A percentile compares a stretch with the other conserved stretches of the same genome.
Evolutionary conservation across 2,329 filamentous ascomycete species (phyloP).

Genomic region (Talaromyces sp.): DNA sequence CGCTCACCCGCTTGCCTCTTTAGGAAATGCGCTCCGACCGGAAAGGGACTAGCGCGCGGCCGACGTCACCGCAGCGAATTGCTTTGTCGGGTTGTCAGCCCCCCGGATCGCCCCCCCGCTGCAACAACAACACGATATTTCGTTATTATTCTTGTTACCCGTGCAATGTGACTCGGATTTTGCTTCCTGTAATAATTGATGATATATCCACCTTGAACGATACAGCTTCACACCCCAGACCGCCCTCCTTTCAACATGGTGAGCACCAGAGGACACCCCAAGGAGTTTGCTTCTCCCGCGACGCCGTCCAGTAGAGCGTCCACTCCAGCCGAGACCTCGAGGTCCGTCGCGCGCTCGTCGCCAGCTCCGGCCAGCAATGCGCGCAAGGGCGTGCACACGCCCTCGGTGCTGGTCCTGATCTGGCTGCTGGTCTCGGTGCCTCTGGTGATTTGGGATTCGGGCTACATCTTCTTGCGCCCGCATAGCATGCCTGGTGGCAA

Average conservation of each 20-base stretch:
- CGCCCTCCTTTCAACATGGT: conserved; percentile 42
- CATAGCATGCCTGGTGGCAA: conserved; percentile 74
- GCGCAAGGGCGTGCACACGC: conserved; percentile 53
- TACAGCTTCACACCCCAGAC: neutral
- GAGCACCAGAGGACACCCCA: conserved; percentile 51
- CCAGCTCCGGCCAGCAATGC: conserved; percentile 15
- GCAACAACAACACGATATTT: neutral
- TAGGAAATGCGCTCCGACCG: neutral
- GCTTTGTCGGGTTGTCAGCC: neutral
- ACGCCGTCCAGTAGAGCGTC: conserved; percentile 23
- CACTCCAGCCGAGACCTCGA: conserved; percentile 18
- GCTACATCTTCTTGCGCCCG: conserved; percentile 74
- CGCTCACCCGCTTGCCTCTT: neutral
- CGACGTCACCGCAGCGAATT: neutral
- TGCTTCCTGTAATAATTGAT: neutral
- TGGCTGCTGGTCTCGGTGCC: conserved; percentile 74
- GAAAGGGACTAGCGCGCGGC: neutral
- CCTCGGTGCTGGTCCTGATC: conserved; percentile 54
- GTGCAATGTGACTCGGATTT: neutral
- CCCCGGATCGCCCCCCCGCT: neutral
- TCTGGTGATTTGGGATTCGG: conserved; percentile 74
- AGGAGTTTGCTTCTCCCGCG: conserved; percentile 40
- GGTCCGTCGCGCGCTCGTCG: conserved; percentile 19
- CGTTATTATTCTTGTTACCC: neutral
- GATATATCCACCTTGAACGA: neutral